Evolutionary conservation across 805 yeast genomes (phyloP).

Genomic region (Ogataea philodendri): DNA sequence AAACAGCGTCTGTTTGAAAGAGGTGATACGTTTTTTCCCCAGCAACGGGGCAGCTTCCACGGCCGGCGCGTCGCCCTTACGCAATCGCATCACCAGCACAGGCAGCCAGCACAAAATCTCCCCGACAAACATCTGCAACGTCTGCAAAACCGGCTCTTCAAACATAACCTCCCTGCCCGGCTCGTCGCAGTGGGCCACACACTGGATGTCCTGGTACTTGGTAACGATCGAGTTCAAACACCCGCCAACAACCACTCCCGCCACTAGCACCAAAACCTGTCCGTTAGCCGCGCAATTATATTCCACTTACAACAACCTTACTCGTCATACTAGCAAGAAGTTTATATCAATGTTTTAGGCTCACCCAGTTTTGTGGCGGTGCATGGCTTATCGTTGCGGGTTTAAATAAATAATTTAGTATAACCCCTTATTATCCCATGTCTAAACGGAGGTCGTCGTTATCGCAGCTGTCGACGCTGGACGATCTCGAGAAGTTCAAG

Average conservation of each 20-base stretch:
- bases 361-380: conserved; percentile 11
- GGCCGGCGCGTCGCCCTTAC: background rate
- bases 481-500: conserved; percentile 12
- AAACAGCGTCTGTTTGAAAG: conserved; percentile 32
- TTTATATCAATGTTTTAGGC: too few species aligned
- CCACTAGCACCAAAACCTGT: conserved; percentile 34
- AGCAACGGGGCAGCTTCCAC: conserved; percentile 3
- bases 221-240: conserved; percentile 72
- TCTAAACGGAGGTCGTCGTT: conserved; percentile 24
- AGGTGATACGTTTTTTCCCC: conserved; percentile 15
- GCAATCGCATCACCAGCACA: conserved; percentile 14
- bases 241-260: conserved; percentile 65
- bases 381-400: conserved; percentile 6
- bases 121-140: conserved; percentile 79
- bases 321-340: too few species aligned
- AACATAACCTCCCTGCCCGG: conserved; percentile 50
- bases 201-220: conserved; percentile 73
- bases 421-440: conserved; percentile 2
- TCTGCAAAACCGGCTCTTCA: conserved; percentile 78
- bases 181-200: conserved; percentile 54
- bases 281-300: too few species aligned
- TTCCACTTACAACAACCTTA: conserved; percentile 5
- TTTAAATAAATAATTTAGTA: conserved; percentile 1
- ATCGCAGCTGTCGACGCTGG: conserved; percentile 20
- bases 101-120: conserved; percentile 48